A percentile compares a stretch with the other conserved stretches of the same genome.
Conservation (phyloP, 2,329 filamentous ascomycete species). For the Raffaelea albimanens region DNA sequence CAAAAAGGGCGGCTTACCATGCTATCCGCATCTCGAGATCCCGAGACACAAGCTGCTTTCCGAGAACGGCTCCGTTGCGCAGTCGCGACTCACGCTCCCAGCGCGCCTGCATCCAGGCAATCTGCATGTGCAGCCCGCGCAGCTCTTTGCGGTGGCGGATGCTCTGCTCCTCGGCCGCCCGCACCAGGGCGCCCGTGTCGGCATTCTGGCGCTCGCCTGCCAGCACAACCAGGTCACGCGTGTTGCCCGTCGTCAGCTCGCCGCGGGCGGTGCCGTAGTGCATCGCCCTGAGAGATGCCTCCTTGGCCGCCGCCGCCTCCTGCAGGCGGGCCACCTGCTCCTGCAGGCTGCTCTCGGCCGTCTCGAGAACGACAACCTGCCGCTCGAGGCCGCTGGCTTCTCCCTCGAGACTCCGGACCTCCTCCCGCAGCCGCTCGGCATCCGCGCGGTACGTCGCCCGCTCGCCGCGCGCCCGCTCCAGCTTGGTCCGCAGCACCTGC, state of each 20-base stretch:
- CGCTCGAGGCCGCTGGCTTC: too few species aligned
- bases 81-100: constrained; percentile 74
- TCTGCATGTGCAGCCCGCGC: constrained; percentile 76
- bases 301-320: constrained; percentile 7
- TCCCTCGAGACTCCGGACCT: constrained; percentile 37
- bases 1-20: constrained; percentile 62
- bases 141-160: constrained; percentile 66
- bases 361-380: too few species aligned
- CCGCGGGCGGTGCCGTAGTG: constrained; percentile 9
- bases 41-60: constrained; percentile 74
- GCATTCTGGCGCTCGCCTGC: constrained; percentile 22
- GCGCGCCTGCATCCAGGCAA: constrained; percentile 78
- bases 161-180: constrained; percentile 52
- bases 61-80: constrained; percentile 70
- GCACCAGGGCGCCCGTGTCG: constrained; percentile 49
- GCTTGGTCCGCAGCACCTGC: constrained; percentile 51
- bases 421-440: constrained; percentile 44
- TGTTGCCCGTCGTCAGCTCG: constrained; percentile 3
- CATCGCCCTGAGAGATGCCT: constrained; percentile 2
- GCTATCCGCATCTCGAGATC: constrained; percentile 76
- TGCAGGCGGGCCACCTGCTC: too few species aligned
- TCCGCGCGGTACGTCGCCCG: constrained; percentile 45
- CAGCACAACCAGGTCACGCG: neutral
- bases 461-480: constrained; percentile 61
- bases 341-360: too few species aligned